phyloP scores from a whole-genome alignment of 345 rosid species.

The Cardamine occulta region DNA sequence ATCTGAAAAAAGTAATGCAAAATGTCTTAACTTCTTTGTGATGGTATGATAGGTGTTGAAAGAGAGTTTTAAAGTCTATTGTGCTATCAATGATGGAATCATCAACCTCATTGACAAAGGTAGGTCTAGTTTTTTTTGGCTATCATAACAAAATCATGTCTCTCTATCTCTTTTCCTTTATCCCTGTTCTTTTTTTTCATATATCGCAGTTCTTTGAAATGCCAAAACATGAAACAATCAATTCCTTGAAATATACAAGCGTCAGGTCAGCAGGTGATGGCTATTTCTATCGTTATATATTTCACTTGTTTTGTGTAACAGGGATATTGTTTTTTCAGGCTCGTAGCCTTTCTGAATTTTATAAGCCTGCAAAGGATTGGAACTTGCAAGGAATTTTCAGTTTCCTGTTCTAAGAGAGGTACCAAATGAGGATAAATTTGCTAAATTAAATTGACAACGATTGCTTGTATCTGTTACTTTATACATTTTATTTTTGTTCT shows the following conservation, averaged over 20 bases:
- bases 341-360: slow-evolving; percentile 84
- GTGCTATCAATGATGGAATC: slow-evolving; percentile 96
- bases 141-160: slow-evolving; percentile 14
- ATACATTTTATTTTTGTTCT: slow-evolving; percentile 2
- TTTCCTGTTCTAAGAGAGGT: slow-evolving; percentile 97
- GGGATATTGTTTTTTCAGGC: slow-evolving; percentile 60
- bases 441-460: neutral
- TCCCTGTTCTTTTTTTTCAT: slow-evolving; percentile 19
- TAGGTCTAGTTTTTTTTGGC: slow-evolving; percentile 42
- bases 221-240: slow-evolving; percentile 94
- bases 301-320: slow-evolving; percentile 8
- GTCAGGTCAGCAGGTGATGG: slow-evolving; percentile 83
- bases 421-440: slow-evolving; percentile 13
- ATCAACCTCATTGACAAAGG: slow-evolving; percentile 99
- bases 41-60: slow-evolving; percentile 69
- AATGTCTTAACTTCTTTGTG: neutral
- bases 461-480: slow-evolving; percentile 1
- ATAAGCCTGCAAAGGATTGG: slow-evolving; percentile 92
- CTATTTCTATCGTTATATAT: slow-evolving; percentile 1
- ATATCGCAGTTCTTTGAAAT: slow-evolving; percentile 89
- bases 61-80: slow-evolving; percentile 97
- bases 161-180: slow-evolving; percentile 7
- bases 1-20: neutral
- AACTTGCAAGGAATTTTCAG: slow-evolving; percentile 97
- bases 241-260: slow-evolving; percentile 82